Base-by-base conservation (phyloP, 192 early-diverging fungal genomes). In the Neocallimastix lanati region DNA sequence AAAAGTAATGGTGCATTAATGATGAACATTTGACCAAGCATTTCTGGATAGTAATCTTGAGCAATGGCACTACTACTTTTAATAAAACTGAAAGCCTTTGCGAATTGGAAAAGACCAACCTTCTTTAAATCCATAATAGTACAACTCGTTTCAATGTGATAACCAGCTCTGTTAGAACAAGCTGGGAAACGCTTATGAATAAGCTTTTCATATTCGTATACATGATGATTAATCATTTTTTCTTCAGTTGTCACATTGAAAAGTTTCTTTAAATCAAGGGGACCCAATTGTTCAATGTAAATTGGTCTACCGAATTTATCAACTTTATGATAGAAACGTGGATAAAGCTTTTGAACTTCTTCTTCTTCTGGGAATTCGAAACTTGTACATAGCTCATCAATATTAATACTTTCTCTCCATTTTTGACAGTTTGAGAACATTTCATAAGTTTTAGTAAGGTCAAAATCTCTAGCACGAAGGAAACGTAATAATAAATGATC, bases 11-110 rank as follows among this genome's bases (percentile, higher is more conserved):
- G 97, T 78, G 94, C 92, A 84, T 98, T 98, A 82, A 98, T 94
- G 37, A 98, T 89, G 80, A 92, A 97, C 78, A 97, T 93, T 81
- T 92, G 94, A 81, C 93, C 92, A 79, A 97, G 87, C 83, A 92
- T 93, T 84, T 97, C 97, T 18, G 97, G 97, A 81, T 98, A 98
- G 82, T 95, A 93, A 79, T 94, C 92, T 82, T 97, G 95, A 82
- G 96, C 95, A 83, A 93, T 92, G 76, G 92, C 88, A 29, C 93
- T 89, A 77, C 97, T 90, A 78, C 87, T 84, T 82, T 92, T 90
- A 78, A 94, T 90, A 29, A 93, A 85, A 76, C 83, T 84, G 80
- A 84, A 86, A 67, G 92, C 91, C 83, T 90, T 88, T 86, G 89
- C 79, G 90, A 94, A 94, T 76, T 89, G 87, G 76, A 87, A 85